phyloP scores from a whole-genome alignment of 768 basidiomycete genomes.

The Clitopilus hobsonii region DNA sequence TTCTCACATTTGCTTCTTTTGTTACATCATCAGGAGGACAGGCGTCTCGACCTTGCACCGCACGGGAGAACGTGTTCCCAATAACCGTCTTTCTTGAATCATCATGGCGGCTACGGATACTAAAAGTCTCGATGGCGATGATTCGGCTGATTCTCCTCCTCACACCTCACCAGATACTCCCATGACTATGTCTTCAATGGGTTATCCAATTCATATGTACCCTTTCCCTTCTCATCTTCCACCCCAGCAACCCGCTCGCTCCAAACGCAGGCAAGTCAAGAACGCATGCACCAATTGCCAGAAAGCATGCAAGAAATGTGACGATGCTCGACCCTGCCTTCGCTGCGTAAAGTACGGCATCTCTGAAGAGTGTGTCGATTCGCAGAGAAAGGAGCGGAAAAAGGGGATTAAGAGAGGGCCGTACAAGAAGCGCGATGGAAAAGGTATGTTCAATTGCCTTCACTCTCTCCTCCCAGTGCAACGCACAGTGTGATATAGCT shows the following conservation, averaged over 20 bases:
- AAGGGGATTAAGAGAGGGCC: conserved; percentile 84
- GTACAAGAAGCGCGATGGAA: conserved; percentile 95
- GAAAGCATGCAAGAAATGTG: conserved; percentile 90
- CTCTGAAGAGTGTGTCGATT: conserved; percentile 83
- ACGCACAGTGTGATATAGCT: conserved; percentile 20
- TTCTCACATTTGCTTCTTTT: neutral
- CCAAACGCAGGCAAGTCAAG: conserved; percentile 86
- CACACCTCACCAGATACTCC: conserved; percentile 25
- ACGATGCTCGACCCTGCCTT: conserved; percentile 87
- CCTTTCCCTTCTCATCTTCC: conserved; percentile 49
- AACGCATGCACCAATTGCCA: conserved; percentile 90
- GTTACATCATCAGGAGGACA: neutral
- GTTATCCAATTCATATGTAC: conserved; percentile 66
- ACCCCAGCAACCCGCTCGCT: conserved; percentile 47
- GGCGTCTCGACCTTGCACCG: neutral
- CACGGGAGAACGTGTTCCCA: neutral
- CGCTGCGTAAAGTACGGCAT: conserved; percentile 91
- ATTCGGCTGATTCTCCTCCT: conserved; percentile 27
- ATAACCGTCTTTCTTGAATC: conserved; percentile 2
- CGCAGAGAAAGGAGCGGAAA: conserved; percentile 88
- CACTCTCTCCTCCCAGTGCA: conserved; percentile 11
- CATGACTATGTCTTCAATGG: conserved; percentile 41
- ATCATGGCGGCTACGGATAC: conserved; percentile 27
- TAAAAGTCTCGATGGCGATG: conserved; percentile 27
- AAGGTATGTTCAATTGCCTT: conserved; percentile 49